Evolutionary conservation across 768 basidiomycete species (phyloP).

Genomic region (Russula sp.): DNA sequence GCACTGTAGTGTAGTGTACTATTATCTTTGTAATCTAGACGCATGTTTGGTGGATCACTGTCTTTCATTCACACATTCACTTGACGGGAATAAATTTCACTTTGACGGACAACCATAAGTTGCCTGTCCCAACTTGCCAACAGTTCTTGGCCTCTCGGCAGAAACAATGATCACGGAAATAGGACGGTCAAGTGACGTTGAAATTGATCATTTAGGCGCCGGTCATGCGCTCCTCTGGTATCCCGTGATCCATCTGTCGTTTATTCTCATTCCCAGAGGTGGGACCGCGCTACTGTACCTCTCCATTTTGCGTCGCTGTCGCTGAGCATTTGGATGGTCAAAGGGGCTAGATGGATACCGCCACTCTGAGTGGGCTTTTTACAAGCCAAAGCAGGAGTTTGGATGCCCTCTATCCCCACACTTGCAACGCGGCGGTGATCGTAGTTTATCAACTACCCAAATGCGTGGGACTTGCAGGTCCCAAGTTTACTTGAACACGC

Average conservation of each 20-base stretch:
- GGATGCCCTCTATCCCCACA: too few relatives aligned
- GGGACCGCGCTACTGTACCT: too few relatives aligned
- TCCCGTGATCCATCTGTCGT: neutral
- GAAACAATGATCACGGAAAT: neutral
- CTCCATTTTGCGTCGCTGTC: neutral
- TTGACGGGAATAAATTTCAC: neutral
- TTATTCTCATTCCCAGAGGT: too few relatives aligned
- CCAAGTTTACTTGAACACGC: too few relatives aligned
- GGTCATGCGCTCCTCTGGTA: neutral
- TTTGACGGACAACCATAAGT: neutral
- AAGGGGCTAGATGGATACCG: too few relatives aligned
- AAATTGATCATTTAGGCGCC: neutral
- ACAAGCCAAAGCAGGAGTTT: too few relatives aligned
- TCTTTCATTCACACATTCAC: constrained; percentile 5
- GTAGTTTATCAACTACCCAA: too few relatives aligned
- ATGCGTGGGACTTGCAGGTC: too few relatives aligned
- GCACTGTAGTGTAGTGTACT: constrained; percentile 10
- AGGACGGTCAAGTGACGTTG: neutral
- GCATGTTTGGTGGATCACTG: constrained; percentile 16
- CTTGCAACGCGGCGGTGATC: too few relatives aligned
- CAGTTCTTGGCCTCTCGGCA: too few relatives aligned
- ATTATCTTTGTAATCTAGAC: constrained; percentile 24
- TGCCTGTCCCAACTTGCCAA: neutral
- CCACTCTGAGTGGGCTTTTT: too few relatives aligned
- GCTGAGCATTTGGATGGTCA: too few relatives aligned